A percentile compares a stretch with the other conserved stretches of the same genome.
Conservation (phyloP, 2,329 filamentous ascomycete genomes). For the Claviceps spartinae region DNA sequence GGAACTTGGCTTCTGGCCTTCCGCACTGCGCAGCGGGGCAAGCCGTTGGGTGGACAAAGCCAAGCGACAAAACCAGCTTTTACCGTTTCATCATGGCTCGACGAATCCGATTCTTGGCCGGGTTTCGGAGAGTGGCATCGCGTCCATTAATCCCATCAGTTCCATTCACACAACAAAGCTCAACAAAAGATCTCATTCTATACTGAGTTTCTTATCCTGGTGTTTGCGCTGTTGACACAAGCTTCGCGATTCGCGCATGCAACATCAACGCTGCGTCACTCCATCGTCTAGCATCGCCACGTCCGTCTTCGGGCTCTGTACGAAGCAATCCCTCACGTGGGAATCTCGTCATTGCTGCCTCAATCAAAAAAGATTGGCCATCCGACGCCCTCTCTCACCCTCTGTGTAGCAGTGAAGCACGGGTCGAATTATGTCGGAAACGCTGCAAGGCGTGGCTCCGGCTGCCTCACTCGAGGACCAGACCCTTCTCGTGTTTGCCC, state of each 20-base stretch:
- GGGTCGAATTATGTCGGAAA: conserved; percentile 19
- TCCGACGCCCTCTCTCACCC: not conserved
- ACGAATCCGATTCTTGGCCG: not conserved
- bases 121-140: not conserved
- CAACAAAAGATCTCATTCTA: not conserved
- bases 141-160: not conserved
- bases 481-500: conserved; percentile 68
- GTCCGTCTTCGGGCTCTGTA: not conserved
- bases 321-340: not conserved
- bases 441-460: conserved; percentile 16
- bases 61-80: no score
- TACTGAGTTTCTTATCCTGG: not conserved
- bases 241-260: not conserved
- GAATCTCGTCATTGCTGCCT: not conserved
- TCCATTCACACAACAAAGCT: not conserved
- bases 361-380: not conserved
- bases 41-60: not conserved
- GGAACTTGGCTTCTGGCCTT: not conserved
- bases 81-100: not conserved
- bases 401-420: not conserved
- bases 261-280: not conserved
- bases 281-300: not conserved
- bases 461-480: conserved; percentile 40
- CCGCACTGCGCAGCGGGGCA: not conserved
- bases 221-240: not conserved